phyloP scores from a whole-genome alignment of 768 basidiomycete species.

The Lactarius hatsudake region DNA sequence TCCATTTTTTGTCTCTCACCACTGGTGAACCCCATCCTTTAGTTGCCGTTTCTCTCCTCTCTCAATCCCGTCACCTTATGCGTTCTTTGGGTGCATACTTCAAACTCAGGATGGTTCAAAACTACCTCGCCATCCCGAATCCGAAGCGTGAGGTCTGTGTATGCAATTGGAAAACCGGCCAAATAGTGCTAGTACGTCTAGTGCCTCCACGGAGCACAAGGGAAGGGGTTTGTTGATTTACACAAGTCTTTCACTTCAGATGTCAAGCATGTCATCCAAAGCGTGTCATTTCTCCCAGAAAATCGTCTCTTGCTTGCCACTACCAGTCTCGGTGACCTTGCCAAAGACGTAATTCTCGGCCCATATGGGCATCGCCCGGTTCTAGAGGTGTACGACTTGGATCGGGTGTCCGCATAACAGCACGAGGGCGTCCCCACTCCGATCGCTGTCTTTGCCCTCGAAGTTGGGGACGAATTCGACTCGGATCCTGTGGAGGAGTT shows the following conservation, averaged over 20 bases:
- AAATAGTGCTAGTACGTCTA: constrained; percentile 11
- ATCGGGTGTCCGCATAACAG: background rate
- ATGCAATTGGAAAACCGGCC: constrained; percentile 17
- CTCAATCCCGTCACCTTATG: background rate
- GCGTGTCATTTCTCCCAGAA: background rate
- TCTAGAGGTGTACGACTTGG: constrained; percentile 2
- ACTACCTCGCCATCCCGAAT: constrained; percentile 2
- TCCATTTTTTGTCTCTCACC: constrained; percentile 17
- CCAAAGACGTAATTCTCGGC: background rate
- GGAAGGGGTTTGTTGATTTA: background rate
- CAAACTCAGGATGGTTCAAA: background rate
- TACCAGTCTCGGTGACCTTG: background rate
- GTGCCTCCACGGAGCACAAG: background rate
- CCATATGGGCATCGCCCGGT: background rate
- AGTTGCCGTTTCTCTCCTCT: background rate
- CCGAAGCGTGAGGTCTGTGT: background rate
- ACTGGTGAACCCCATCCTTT: constrained; percentile 16
- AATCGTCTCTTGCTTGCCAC: constrained; percentile 7
- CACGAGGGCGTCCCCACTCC: background rate
- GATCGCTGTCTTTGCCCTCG: background rate
- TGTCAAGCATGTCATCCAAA: background rate
- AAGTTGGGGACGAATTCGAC: background rate
- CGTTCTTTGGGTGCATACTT: background rate
- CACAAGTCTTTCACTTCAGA: background rate
- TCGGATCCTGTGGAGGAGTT: background rate